A percentile compares a stretch with the other conserved stretches of the same genome.
Evolutionary conservation across 2,329 filamentous ascomycete species (phyloP).

Genomic region (Teratosphaeria destructans): DNA sequence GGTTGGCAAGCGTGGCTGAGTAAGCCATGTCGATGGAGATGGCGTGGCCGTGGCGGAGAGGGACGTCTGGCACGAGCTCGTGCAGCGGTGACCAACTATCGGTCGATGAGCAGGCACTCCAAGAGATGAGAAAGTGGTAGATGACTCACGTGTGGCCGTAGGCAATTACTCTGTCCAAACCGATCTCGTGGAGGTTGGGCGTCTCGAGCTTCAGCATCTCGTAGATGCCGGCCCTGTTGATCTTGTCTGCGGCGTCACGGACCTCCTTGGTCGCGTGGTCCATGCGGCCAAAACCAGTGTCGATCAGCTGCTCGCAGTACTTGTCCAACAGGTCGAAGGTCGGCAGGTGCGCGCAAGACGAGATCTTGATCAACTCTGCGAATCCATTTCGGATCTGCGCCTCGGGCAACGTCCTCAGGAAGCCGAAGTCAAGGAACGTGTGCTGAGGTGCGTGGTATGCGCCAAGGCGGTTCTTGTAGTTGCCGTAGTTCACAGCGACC

Average conservation of each 20-base stretch:
- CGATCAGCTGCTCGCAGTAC: conserved; percentile 58
- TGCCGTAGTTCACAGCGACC: conserved; percentile 67
- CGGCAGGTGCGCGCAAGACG: conserved; percentile 54
- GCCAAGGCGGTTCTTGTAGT: conserved; percentile 64
- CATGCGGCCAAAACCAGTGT: conserved; percentile 52
- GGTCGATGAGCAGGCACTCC: conserved; percentile 2
- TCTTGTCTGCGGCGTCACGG: conserved; percentile 51
- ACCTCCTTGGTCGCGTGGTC: conserved; percentile 48
- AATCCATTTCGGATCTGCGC: conserved; percentile 65
- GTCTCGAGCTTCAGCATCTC: conserved; percentile 67
- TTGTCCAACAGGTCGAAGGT: conserved; percentile 60
- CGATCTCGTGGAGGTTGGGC: conserved; percentile 63
- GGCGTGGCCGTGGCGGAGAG: conserved; percentile 61
- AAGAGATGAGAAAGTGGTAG: neutral
- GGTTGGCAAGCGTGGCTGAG: conserved; percentile 56
- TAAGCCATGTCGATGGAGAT: conserved; percentile 71
- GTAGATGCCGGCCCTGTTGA: conserved; percentile 55
- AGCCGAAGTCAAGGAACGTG: conserved; percentile 64
- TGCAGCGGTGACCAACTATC: conserved; percentile 59
- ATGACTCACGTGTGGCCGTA: conserved; percentile 56
- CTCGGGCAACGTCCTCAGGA: conserved; percentile 56
- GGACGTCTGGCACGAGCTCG: conserved; percentile 57
- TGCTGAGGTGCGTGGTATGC: conserved; percentile 63
- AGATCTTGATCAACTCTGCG: conserved; percentile 67
- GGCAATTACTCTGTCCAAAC: conserved; percentile 60